Base-by-base conservation (phyloP, 2,329 filamentous ascomycete species). In the Scytalidium sp. region DNA sequence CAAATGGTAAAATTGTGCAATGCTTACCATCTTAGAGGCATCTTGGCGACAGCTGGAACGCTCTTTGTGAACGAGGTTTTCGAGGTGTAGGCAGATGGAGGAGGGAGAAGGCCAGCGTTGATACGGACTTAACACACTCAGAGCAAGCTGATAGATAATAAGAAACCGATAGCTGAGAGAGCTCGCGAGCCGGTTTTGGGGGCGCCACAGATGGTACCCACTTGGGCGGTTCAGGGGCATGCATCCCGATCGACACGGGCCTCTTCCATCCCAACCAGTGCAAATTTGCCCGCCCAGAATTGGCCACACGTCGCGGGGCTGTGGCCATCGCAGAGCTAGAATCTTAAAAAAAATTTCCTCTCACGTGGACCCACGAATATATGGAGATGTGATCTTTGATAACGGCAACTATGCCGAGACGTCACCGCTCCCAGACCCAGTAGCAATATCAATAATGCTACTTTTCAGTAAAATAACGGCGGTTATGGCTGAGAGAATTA, bases 11-110 rank as follows among this genome's bases (percentile, higher is more conserved):
- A n/a, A 50, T 19, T 13, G 25, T 44, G 17, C 6, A 13, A 8
- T 15, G 54, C 60, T 47, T 52, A 64, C 63, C 63, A 65, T 50
- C 60, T 57, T 22, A 64, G n/a, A n/a, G n/a, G 58, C 63, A 65
- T 65, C 39, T 56, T 60, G 51, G 45, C 52, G 49, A 39, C 47
- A 36, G 20, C 22, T 36, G 15, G 5, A 15, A 15, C 17, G 15
- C 32, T 36, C 32, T 36, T 36, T n/a, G 32, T 36, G 32, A 36
- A 36, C 7, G 32, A 15, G 32, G 25, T 36, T 36, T 5, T 36
- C 17, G 32, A 36, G 17, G 32, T 9, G 13, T 36, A 4, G 32
- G 32, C 17, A n/a, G 25, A 27, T 27, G 17, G 17, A 15, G 32
- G 15, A n/a, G 32, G 13, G 17, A n/a, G 32, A 36, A 15, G 32